Evolutionary conservation across 2,329 filamentous ascomycete genomes (phyloP), one percentile per base, ranked within the genome.

Genomic region (Penicillium sclerotigenum): DNA sequence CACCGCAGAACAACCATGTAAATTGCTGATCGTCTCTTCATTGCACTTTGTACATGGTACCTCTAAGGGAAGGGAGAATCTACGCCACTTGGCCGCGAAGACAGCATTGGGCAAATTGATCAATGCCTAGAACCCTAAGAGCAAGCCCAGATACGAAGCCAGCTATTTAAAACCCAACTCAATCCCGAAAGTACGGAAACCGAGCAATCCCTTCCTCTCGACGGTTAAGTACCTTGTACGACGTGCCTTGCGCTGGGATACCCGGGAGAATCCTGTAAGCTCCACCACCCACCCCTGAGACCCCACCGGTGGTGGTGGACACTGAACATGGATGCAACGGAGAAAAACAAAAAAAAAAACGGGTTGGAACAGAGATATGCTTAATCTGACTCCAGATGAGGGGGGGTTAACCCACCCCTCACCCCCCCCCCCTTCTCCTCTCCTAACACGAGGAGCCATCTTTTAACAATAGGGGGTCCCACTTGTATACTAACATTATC

Each of bases 321-420:
- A 65, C 62, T 62, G 60, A 52, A 65, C 64, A 66, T 65, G 62
- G 64, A 61, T 66, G 62, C 54, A 46, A 65, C 61, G 64, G 62
- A 63, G 56, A 59, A 62, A 65, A 45, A 63, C 59, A 51, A 34
- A 54, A 42, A 49, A 31, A 62, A 56, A 48, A 52, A n/a, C n/a
- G 31, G 61, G 59, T 59, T 61, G 56, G 61, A 52, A 62, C 56
- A 53, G 57, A 65, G 62, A 66, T 66, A 66, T 66, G 64, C 64
- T 66, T 66, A 66, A 66, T 59, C 62, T 62, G 57, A 66, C 64
- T 64, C 61, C 64, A 65, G 57, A 62, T 59, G 47, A 47, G 47
- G 57, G 52, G 45, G 45, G 52, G 54, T 43, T 37, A 59, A 47
- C 60, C 59, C 59, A 51, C 41, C 43, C 52, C 53, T n/a, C n/a